phyloP scores from a whole-genome alignment of 495 filamentous ascomycete species.

The Trichoderma orchidacearum region DNA sequence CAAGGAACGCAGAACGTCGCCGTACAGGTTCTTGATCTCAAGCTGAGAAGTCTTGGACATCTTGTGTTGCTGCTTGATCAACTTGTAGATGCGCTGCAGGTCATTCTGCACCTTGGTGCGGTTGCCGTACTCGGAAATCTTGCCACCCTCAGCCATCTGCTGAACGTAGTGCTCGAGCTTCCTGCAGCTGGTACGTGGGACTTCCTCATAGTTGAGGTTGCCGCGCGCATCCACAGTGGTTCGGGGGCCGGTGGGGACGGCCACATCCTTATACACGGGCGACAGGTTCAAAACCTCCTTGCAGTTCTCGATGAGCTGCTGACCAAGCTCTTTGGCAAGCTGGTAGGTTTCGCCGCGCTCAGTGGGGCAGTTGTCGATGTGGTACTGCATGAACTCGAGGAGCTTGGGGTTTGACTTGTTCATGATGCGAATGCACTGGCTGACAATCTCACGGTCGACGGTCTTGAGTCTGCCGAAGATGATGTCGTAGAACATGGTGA shows the following conservation, averaged over 20 bases:
- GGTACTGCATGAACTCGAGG: constrained; percentile 98
- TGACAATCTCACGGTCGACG: constrained; percentile 95
- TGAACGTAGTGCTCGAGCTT: constrained; percentile 98
- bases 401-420: constrained; percentile 93
- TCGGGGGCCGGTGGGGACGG: constrained; percentile 78
- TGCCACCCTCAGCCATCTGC: constrained; percentile 97
- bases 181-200: constrained; percentile 75
- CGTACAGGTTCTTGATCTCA: constrained; percentile 89
- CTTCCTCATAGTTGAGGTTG: constrained; percentile 79
- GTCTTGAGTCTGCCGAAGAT: constrained; percentile 90
- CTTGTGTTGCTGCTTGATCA: constrained; percentile 94
- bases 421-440: constrained; percentile 97
- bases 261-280: constrained; percentile 92
- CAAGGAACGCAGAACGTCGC: constrained; percentile 80
- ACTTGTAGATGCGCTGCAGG: constrained; percentile 84
- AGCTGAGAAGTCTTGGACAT: constrained; percentile 87
- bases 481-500: constrained; percentile 98
- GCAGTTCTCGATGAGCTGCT: constrained; percentile 94
- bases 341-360: constrained; percentile 95
- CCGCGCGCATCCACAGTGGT: constrained; percentile 82
- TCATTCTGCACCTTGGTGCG: constrained; percentile 96
- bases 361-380: constrained; percentile 97
- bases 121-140: constrained; percentile 97
- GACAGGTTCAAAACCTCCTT: constrained; percentile 72
- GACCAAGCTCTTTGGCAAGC: constrained; percentile 88